Evolutionary conservation across 1,139 yeast genomes (phyloP).

Genomic region (Yamadazyma atmosphaerica): DNA sequence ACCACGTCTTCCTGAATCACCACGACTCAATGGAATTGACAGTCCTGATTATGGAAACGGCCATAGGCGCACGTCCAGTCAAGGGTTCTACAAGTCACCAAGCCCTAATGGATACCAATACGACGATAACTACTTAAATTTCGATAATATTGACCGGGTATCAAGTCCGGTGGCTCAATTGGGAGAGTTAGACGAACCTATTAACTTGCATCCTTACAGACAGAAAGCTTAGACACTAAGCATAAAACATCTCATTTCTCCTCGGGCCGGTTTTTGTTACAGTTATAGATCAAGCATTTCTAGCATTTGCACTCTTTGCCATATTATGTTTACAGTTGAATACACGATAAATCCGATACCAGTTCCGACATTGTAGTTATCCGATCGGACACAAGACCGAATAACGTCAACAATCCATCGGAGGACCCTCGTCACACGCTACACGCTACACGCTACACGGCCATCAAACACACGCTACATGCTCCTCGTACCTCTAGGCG

Average conservation of each 20-base stretch:
- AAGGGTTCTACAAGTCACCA: conserved; percentile 14
- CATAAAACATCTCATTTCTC: not conserved
- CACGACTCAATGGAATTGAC: not conserved
- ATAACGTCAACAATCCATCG: too few species aligned
- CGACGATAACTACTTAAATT: conserved; percentile 9
- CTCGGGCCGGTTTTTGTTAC: conserved; percentile 1
- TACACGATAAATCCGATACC: too few species aligned
- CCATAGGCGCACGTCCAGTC: not conserved
- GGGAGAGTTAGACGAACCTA: conserved; percentile 13
- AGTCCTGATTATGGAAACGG: not conserved
- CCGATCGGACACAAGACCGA: not conserved
- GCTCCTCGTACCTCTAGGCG: not conserved
- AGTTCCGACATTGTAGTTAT: too few species aligned
- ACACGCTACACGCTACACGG: not conserved
- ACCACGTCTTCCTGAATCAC: not conserved
- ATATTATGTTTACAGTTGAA: too few species aligned
- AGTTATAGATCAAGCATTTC: conserved; percentile 1
- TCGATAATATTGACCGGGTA: conserved; percentile 10
- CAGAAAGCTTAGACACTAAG: conserved; percentile 3
- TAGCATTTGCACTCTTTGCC: not conserved
- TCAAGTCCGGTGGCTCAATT: conserved; percentile 8
- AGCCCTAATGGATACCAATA: conserved; percentile 6
- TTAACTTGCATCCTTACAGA: conserved; percentile 10
- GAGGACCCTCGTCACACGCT: not conserved
- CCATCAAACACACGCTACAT: not conserved